phyloP scores from a whole-genome alignment of 495 filamentous ascomycete species.

The Talaromyces liani region DNA sequence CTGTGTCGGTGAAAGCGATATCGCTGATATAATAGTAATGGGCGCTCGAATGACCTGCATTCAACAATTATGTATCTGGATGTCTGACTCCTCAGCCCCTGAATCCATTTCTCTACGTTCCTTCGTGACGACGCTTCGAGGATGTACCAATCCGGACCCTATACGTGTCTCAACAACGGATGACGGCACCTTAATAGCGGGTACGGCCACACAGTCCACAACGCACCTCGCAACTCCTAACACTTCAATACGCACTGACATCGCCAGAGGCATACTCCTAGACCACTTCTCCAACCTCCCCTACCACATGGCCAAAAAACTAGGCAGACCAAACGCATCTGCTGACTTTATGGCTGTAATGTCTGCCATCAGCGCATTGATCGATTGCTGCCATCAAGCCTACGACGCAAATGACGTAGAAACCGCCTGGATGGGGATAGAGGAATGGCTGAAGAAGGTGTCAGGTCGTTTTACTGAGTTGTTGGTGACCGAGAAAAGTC shows the following conservation, averaged over 20 bases:
- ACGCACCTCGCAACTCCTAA: neutral
- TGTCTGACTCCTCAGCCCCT: neutral
- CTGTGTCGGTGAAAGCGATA: constrained; percentile 1
- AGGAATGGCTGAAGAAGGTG: constrained; percentile 14
- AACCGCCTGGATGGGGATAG: constrained; percentile 12
- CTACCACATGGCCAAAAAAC: constrained; percentile 15
- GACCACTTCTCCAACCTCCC: constrained; percentile 16
- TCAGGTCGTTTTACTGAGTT: constrained; percentile 10
- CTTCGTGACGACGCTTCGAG: constrained; percentile 2
- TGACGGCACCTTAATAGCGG: neutral
- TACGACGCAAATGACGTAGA: constrained; percentile 11
- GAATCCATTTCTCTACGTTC: constrained; percentile 1
- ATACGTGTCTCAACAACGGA: neutral
- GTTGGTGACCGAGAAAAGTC: neutral
- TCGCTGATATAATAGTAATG: constrained; percentile 6
- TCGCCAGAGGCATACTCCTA: constrained; percentile 4
- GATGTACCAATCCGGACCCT: neutral
- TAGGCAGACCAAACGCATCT: constrained; percentile 15
- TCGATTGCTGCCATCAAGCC: constrained; percentile 14
- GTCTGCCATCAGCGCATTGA: constrained; percentile 16
- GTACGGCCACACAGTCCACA: neutral
- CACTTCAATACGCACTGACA: constrained; percentile 5
- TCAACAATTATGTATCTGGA: constrained; percentile 13
- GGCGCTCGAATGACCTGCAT: constrained; percentile 14
- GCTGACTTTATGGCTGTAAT: constrained; percentile 14